Percentiles rank a stretch among this genome's conserved stretches.
phyloP scores from a whole-genome alignment of 1,284 basidiomycete species.

The Pseudozyma tsukubaensis region DNA sequence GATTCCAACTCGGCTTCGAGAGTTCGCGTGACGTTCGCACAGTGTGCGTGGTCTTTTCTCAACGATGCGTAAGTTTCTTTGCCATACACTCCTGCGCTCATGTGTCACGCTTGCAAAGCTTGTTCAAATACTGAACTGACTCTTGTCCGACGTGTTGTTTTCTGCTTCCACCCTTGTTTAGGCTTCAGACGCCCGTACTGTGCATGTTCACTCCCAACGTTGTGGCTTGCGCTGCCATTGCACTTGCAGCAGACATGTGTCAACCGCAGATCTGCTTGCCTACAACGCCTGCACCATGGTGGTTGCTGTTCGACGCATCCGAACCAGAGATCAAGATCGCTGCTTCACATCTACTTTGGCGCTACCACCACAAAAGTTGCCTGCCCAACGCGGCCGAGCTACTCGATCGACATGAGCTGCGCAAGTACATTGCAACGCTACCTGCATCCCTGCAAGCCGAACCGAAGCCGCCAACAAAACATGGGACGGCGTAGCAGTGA shows the following conservation, averaged over 20 bases:
- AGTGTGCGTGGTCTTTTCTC: constrained; percentile 68
- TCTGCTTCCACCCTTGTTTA: constrained; percentile 70
- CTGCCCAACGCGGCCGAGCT: constrained; percentile 7
- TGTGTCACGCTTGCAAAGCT: too few species aligned
- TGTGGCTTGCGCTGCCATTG: constrained; percentile 78
- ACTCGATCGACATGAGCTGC: constrained; percentile 25
- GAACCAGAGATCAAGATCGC: constrained; percentile 53
- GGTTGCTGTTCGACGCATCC: constrained; percentile 69
- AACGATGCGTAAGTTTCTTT: constrained; percentile 69
- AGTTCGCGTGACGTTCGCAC: constrained; percentile 34
- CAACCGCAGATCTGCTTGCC: constrained; percentile 62
- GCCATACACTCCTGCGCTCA: too few species aligned
- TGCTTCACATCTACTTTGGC: constrained; percentile 52
- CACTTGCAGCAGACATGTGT: constrained; percentile 48
- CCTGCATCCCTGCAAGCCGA: not conserved
- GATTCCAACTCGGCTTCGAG: not conserved
- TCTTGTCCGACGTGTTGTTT: not conserved
- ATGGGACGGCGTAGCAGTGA: not conserved
- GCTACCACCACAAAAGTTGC: constrained; percentile 43
- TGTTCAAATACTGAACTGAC: not conserved
- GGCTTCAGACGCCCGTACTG: constrained; percentile 89
- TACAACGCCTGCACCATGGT: constrained; percentile 68
- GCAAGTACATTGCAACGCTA: constrained; percentile 12
- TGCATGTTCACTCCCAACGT: constrained; percentile 86
- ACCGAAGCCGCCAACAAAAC: not conserved